Percentiles rank a stretch among this genome's conserved stretches.
These are phyloP conservation scores for Ceratocystis eucalypticola DNA, from an alignment of 2,329 filamentous ascomycete genomes.

Conservation along the genomic window DNA sequence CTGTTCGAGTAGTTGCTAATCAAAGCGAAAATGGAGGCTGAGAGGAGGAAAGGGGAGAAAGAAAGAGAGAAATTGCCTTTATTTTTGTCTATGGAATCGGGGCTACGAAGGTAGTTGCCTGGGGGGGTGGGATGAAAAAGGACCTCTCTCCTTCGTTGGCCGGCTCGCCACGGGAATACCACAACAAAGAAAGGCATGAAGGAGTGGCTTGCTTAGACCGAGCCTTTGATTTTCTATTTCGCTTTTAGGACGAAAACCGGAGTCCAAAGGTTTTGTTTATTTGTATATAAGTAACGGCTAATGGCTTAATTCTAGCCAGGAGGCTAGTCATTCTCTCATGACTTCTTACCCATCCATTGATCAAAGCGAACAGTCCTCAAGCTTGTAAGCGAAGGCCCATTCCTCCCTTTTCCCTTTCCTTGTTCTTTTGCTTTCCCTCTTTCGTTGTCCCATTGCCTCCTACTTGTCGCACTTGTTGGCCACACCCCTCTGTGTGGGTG, in stretches of 20 bases:
- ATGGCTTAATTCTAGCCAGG: neutral
- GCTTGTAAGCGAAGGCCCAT: neutral
- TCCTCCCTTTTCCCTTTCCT: neutral
- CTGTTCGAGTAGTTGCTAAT: neutral
- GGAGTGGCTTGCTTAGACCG: neutral
- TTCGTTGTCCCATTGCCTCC: neutral
- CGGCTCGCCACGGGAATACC: neutral
- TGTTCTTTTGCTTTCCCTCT: neutral
- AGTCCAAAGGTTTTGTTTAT: neutral
- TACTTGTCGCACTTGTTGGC: neutral
- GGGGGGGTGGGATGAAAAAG: neutral
- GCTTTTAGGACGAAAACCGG: neutral
- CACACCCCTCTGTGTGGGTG: neutral
- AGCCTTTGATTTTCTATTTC: neutral
- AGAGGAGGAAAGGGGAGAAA: neutral
- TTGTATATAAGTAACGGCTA: neutral
- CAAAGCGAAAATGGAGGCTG: neutral
- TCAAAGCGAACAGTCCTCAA: neutral
- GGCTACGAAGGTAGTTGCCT: neutral
- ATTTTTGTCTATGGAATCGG: neutral
- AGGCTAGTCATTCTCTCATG: neutral
- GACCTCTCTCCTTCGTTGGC: neutral
- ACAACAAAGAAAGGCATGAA: neutral
- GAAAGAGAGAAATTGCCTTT: neutral
- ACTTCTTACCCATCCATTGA: slow-evolving; percentile 5